Base-by-base conservation (phyloP, 495 filamentous ascomycete genomes). In the Trichoderma reesei region DNA sequence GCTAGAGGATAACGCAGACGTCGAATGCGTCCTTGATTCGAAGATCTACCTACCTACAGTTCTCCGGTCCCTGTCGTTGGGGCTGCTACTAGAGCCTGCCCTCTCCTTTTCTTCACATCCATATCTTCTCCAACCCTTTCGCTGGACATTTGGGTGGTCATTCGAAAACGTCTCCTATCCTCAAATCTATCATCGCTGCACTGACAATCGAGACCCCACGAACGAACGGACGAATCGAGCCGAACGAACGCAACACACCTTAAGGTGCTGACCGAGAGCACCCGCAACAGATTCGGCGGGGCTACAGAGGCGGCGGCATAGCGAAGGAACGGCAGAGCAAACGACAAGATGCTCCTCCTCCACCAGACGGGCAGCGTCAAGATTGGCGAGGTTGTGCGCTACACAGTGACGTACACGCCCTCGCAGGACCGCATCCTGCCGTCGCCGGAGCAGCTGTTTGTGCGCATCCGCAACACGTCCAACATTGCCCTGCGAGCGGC, bases 321-420 rank as follows among this genome's bases (percentile, higher is more conserved):
- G n/a, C 16, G 3, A 48, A 18, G 44, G 20, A 48, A 59, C n/a
- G n/a, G n/a, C n/a, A 42, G 62, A 41, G 66, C 18, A 46, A 51
- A 48, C 39, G 51, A 41, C 67, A 78, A 69, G 59, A 98, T 98
- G 94, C 81, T 97, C 37, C 84, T 98, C 73, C 77, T 95, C 61
- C 87, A 96, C 75, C 93, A 97, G 74, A 78, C 85, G 46, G 93
- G 93, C 67, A 90, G 83, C 74, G 88, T 97, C 67, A 94, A 91
- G 68, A 88, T 98, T 65, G 95, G 94, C 64, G 91, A 98, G 74
- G 86, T 98, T 41, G 84, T 96, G 60, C 87, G 81, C 69, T 98
- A 96, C 74, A 97, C 92, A 11, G 76, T 97, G 36, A 97, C 91
- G 10, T 98, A 98, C 74, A 92, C 88, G 3, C 93, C 94, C n/a